phyloP scores from a whole-genome alignment of 495 filamentous ascomycete species.

The Xylaria intraflava region DNA sequence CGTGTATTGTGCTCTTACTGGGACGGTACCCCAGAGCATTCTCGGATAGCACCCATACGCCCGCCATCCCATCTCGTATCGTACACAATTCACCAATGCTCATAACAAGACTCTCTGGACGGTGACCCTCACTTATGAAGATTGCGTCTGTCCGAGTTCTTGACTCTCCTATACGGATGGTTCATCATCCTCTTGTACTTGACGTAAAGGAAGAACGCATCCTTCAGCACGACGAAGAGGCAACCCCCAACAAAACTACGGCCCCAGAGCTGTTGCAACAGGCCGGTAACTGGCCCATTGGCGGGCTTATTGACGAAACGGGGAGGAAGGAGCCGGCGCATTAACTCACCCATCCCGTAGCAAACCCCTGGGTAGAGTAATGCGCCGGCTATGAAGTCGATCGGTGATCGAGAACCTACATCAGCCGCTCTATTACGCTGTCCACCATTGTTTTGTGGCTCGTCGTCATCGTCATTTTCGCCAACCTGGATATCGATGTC shows the following conservation, averaged over 20 bases:
- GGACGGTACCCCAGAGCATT: not conserved
- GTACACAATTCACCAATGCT: not conserved
- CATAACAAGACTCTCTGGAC: not conserved
- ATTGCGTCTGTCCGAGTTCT: constrained; percentile 43
- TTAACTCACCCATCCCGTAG: constrained; percentile 57
- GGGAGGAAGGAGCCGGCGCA: constrained; percentile 55
- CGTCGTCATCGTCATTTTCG: constrained; percentile 9
- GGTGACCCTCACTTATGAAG: constrained; percentile 6
- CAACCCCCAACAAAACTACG: constrained; percentile 75
- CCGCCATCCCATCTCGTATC: not conserved
- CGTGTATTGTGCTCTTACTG: not conserved
- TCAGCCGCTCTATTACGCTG: constrained; percentile 12
- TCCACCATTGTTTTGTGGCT: constrained; percentile 9
- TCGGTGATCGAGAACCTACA: constrained; percentile 1
- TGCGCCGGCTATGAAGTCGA: constrained; percentile 34
- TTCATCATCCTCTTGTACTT: constrained; percentile 67
- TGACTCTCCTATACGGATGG: constrained; percentile 56
- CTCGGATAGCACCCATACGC: not conserved
- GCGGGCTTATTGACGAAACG: constrained; percentile 52
- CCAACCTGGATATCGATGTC: constrained; percentile 22
- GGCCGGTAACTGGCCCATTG: constrained; percentile 40
- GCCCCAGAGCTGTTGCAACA: constrained; percentile 71
- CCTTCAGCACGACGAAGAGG: constrained; percentile 69
- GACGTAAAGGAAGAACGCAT: constrained; percentile 66
- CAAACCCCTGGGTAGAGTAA: constrained; percentile 38